Conservation (phyloP, 345 rosid species). For the Streptanthus diversifolius region DNA sequence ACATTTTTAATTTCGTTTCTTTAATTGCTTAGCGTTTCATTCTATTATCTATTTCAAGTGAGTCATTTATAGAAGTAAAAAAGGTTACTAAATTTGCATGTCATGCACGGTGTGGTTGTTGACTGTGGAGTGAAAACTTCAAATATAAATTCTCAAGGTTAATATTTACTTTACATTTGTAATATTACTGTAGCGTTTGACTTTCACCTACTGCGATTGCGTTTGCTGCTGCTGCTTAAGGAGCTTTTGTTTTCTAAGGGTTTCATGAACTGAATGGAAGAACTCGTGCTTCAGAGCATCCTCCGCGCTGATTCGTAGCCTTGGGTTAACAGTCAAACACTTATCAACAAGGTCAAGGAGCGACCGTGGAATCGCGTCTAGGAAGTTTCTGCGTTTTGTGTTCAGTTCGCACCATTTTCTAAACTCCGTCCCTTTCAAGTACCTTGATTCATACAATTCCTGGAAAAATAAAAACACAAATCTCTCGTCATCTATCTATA, state of each 20-base stretch:
- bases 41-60: too few species aligned
- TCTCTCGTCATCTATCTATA: neutral
- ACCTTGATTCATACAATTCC: conserved; percentile 60
- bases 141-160: neutral
- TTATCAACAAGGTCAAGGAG: conserved; percentile 78
- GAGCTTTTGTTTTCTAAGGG: conserved; percentile 48
- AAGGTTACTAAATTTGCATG: neutral
- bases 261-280: conserved; percentile 59
- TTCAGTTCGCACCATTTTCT: conserved; percentile 61
- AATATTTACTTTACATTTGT: neutral
- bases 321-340: conserved; percentile 81
- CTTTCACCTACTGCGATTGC: conserved; percentile 1
- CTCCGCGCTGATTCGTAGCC: conserved; percentile 73
- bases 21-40: too few species aligned
- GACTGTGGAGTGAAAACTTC: neutral
- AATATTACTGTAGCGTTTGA: neutral
- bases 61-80: too few species aligned
- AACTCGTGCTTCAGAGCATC: conserved; percentile 88
- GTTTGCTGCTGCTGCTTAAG: conserved; percentile 30
- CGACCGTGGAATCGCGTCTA: conserved; percentile 49
- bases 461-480: conserved; percentile 23
- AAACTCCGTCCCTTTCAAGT: conserved; percentile 42
- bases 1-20: too few species aligned
- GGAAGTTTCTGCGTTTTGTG: conserved; percentile 68
- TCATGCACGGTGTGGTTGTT: neutral